A percentile compares a stretch with the other conserved stretches of the same genome.
Evolutionary conservation across 2,329 filamentous ascomycete species (phyloP).

Genomic region (Nemania sp.): DNA sequence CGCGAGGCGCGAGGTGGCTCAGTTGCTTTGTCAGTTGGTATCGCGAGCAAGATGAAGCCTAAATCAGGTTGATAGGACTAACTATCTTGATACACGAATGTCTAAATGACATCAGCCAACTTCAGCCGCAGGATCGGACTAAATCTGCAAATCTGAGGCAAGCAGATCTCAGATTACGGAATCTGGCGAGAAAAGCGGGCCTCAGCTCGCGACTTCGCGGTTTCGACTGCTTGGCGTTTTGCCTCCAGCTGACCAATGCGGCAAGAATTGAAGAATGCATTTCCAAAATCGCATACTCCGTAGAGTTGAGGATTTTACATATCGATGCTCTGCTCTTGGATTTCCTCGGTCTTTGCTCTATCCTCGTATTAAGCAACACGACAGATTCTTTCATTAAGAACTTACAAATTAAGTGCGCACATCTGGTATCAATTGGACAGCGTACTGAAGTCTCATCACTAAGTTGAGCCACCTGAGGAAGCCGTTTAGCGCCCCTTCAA

Average conservation of each 20-base stretch:
- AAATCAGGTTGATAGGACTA: not conserved
- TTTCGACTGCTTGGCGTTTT: constrained; percentile 9
- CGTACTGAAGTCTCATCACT: too few species aligned
- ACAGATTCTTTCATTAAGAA: too few species aligned
- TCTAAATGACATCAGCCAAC: not conserved
- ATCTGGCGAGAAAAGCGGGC: not conserved
- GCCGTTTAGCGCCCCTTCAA: too few species aligned
- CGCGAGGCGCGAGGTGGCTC: constrained; percentile 2
- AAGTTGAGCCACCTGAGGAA: too few species aligned
- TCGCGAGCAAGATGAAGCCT: not conserved
- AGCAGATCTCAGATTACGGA: constrained; percentile 9
- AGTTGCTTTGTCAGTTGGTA: constrained; percentile 18
- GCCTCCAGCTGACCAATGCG: constrained; percentile 5
- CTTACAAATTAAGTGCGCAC: too few species aligned
- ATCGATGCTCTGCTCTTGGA: too few species aligned
- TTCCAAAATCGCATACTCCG: not conserved
- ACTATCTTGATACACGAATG: not conserved
- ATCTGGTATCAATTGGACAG: too few species aligned
- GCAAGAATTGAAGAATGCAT: too few species aligned
- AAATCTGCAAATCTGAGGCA: too few species aligned
- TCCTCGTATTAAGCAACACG: too few species aligned
- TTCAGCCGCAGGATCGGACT: not conserved
- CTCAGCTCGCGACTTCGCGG: constrained; percentile 14
- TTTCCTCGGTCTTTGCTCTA: too few species aligned
- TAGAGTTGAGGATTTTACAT: too few species aligned